Percentiles rank a stretch among this genome's conserved stretches.
Conservation (phyloP, 1,139 yeast genomes). For the Lodderomyces metapsilosis region DNA sequence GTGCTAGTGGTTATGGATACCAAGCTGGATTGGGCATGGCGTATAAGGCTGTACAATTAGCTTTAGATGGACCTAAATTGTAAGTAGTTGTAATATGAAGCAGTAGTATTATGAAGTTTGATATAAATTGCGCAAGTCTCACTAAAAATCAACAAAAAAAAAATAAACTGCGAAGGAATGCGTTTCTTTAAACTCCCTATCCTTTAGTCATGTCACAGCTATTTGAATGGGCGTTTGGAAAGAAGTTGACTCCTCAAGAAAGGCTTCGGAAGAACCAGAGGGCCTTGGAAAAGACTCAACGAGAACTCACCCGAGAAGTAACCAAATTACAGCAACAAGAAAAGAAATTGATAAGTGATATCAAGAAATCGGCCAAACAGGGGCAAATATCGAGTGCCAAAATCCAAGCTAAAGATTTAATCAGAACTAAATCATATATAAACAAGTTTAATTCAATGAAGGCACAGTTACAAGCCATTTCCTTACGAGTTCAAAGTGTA, state of each 20-base stretch:
- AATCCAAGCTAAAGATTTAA: constrained; percentile 92
- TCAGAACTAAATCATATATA: constrained; percentile 78
- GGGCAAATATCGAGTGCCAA: constrained; percentile 90
- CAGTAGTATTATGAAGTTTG: too few species aligned
- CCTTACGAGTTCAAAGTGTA: constrained; percentile 84
- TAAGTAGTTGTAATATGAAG: constrained; percentile 1
- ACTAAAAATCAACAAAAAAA: neutral
- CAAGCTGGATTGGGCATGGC: constrained; percentile 49
- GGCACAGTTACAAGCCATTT: constrained; percentile 92
- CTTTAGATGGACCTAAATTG: constrained; percentile 11
- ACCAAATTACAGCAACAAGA: constrained; percentile 86
- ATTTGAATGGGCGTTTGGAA: constrained; percentile 95
- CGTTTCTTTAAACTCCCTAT: neutral
- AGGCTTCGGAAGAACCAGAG: constrained; percentile 92
- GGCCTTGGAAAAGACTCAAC: constrained; percentile 88
- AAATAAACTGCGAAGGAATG: neutral
- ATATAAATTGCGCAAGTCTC: too few species aligned
- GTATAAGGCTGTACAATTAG: constrained; percentile 26
- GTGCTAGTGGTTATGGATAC: constrained; percentile 49
- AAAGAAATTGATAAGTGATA: constrained; percentile 79
- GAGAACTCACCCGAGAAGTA: constrained; percentile 88
- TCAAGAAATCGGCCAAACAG: constrained; percentile 84
- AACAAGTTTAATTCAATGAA: constrained; percentile 91
- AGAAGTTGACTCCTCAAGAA: constrained; percentile 91
- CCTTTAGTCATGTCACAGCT: constrained; percentile 43